Evolutionary conservation across 257 asterid genomes (phyloP).

Genomic region (Primulina eburnea): DNA sequence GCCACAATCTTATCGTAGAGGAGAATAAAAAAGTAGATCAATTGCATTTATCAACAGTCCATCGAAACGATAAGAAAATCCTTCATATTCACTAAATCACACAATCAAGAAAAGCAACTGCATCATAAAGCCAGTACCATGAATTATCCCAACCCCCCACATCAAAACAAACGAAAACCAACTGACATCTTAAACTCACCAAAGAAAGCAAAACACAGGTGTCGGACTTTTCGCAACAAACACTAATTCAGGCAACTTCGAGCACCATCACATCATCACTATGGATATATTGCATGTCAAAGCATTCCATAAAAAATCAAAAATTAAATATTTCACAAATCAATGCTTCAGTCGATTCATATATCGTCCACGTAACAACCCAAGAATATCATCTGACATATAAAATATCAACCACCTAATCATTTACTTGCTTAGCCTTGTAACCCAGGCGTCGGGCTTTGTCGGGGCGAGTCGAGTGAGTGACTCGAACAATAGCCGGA

Average conservation of each 20-base stretch:
- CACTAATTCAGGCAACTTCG: no score
- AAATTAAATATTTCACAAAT: no score
- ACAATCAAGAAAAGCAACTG: not conserved
- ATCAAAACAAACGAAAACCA: not conserved
- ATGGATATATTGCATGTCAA: no score
- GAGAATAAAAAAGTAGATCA: not conserved
- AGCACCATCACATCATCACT: no score
- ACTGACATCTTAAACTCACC: no score
- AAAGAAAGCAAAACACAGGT: no score
- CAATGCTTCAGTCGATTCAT: no score
- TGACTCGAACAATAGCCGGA: conserved; percentile 62
- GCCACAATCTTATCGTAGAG: not conserved
- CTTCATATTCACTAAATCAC: not conserved
- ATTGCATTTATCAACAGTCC: not conserved
- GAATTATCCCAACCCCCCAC: not conserved
- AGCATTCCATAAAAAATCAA: no score
- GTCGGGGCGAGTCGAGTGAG: conserved; percentile 65
- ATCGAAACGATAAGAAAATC: no score
- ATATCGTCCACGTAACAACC: not conserved
- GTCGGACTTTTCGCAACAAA: no score
- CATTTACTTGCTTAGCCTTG: conserved; percentile 62
- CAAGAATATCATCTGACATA: no score
- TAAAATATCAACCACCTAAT: not conserved
- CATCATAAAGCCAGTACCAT: not conserved
- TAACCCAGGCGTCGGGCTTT: conserved; percentile 72